Base-by-base conservation (phyloP, 2,329 filamentous ascomycete species). In the Penicillium sp. region DNA sequence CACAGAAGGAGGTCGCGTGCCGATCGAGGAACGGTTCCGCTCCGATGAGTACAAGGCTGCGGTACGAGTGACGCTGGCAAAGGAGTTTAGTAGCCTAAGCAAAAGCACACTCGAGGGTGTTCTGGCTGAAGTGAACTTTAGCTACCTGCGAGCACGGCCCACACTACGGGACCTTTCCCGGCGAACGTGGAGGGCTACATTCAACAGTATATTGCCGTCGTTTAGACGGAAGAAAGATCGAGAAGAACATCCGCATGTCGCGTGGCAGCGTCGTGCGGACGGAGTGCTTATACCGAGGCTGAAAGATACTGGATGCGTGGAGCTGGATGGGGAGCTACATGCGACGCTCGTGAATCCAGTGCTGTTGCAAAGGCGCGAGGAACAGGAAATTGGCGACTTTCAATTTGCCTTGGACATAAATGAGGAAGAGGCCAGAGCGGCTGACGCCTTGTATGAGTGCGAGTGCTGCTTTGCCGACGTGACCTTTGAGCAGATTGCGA, bases 381-480 rank as follows among this genome's bases (percentile, higher is more conserved):
- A 73, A 39, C 76, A 75, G 55, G 72, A 77, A 48, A 63, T 54
- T 3, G 63, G 61, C 16, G 78, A 81, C 57, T 69, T 72, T 42
- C 62, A 65, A 55, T 47, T 78, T 37, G 78, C 79, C 6, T 69
- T 75, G 50, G 69, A 76, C 29, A 53, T 81, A 60, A 81, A 81
- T 56, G 71, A 75, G 35, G 61, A 67, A 27, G 77, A 81, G 58
- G 79, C 79, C 3, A 66, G 72, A 54, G 69, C 69, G 19, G 74
- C 67, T 1, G 69, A 74, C 45, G 74, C 78, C 4, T 52, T 80
- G 5, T 81, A 78, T 55, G 79, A 81, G 60, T 81, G 79, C 61
- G 75, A 79, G 61, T 79, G 78, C 62, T 81, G 79, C 65, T 72
- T 80, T 46, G 72, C 74, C 31, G 78, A 81, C 55, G 72, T 76